Base-by-base conservation (phyloP, 108 stramenopile species). In the Cyclotella kingstonii region DNA sequence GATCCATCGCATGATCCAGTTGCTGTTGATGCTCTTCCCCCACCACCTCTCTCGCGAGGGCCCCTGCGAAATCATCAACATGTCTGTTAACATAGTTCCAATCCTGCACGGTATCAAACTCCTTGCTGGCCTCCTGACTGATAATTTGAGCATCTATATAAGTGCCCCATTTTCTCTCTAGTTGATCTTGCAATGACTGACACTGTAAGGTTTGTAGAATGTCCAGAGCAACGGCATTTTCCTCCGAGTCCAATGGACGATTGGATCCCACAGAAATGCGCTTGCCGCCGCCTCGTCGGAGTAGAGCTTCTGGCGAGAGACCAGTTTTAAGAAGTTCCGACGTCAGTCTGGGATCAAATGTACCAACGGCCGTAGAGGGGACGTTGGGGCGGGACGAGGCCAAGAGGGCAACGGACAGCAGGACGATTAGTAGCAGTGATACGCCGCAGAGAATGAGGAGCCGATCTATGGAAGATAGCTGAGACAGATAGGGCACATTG, bases 221-320 rank as follows among this genome's bases (percentile, higher is more conserved):
- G 68, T 89, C 87, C 57, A 76, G 50, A 1, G 87, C 87, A 40
- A 86, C 63, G 55, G 87, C 84, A 79, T 89, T 86, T 60, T 76
- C 75, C 22, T 66, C 56, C 23, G 75, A 63, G 21, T 76, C 75
- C 10, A 76, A 49, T 23, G 2, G 40, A 38, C 62, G 39, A 27
- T 62, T 43, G 34, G 49, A 39, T 4, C 64, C 73, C 0, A 74
- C 53, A 25, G 43, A 27, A 39, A 76, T 76, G 25, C 75, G 75
- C 33, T 57, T 54, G 2, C 75, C 75, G 1, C 75, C 75, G 2
- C 74, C 74, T 11, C 75, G 75, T n/a, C 56, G 45, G n/a, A 75
- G 65, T 3, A 75, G 50, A 1, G 53, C 60, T 22, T 75, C 60
- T 12, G 66, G 26, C 9, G 64, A 66, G 5, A 75, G 73, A 36